These are phyloP conservation scores for Posidonia oceanica DNA, from an alignment of 116 monocot species.

Conservation along the genomic window DNA sequence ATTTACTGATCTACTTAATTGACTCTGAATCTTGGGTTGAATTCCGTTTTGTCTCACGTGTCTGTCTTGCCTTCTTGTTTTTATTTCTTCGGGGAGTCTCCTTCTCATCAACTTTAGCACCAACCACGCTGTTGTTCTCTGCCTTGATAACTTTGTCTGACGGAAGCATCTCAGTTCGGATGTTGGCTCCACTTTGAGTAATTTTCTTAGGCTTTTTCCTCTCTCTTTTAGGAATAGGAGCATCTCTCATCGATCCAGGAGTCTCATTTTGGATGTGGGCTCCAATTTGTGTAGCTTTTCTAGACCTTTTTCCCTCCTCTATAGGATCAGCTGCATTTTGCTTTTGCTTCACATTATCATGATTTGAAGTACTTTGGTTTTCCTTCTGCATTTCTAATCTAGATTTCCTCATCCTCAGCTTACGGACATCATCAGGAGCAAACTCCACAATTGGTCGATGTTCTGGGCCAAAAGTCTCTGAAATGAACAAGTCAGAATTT, in stretches of 20 bases:
- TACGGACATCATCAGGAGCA: constrained; percentile 44
- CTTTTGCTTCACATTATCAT: neutral
- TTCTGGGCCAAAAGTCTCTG: constrained; percentile 81
- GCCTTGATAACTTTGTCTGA: neutral
- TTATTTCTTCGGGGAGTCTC: neutral
- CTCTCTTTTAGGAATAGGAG: constrained; percentile 1
- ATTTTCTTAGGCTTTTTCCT: constrained; percentile 1
- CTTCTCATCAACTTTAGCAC: neutral
- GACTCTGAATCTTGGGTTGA: neutral
- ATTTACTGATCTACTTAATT: neutral
- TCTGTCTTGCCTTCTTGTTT: neutral
- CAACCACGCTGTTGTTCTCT: neutral
- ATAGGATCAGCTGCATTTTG: neutral
- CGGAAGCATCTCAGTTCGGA: neutral
- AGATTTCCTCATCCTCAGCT: constrained; percentile 8
- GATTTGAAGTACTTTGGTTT: constrained; percentile 1
- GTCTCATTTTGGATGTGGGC: neutral
- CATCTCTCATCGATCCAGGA: neutral
- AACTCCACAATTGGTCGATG: constrained; percentile 93
- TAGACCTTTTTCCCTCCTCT: neutral
- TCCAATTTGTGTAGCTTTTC: neutral
- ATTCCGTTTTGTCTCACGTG: neutral
- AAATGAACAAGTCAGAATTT: constrained; percentile 6
- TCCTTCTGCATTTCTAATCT: constrained; percentile 8
- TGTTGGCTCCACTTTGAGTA: neutral